phyloP scores from a whole-genome alignment of 257 asterid genomes.

The Jasminum sambac region DNA sequence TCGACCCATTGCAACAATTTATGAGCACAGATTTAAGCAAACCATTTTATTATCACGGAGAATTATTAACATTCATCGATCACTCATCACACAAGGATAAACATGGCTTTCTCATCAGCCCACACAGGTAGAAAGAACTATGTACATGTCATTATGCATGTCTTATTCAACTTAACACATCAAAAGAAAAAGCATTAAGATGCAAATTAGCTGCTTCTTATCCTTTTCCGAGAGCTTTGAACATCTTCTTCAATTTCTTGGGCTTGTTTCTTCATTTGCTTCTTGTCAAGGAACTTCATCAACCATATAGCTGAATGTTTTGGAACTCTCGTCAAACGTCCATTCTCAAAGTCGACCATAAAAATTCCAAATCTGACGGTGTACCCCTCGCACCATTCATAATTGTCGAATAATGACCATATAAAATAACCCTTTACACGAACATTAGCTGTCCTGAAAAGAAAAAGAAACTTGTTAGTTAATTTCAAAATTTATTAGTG shows the following conservation, averaged over 20 bases:
- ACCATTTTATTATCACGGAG: too few relatives aligned
- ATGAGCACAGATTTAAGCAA: too few relatives aligned
- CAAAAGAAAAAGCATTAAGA: neutral
- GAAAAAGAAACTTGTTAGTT: too few relatives aligned
- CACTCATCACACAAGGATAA: too few relatives aligned
- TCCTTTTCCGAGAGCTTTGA: neutral
- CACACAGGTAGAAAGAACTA: too few relatives aligned
- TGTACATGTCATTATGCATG: neutral
- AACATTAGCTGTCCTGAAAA: conserved; percentile 31
- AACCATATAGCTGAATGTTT: conserved; percentile 46
- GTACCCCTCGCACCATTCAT: conserved; percentile 46
- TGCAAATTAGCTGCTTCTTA: neutral
- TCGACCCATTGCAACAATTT: too few relatives aligned
- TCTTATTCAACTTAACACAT: neutral
- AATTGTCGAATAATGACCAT: conserved; percentile 58
- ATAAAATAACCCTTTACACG: conserved; percentile 50
- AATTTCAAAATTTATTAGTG: too few relatives aligned
- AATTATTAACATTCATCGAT: too few relatives aligned
- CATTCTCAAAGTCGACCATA: conserved; percentile 34
- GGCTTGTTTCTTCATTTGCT: neutral
- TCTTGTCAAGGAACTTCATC: conserved; percentile 31
- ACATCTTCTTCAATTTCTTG: neutral
- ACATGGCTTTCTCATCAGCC: too few relatives aligned
- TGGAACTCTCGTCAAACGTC: conserved; percentile 34
- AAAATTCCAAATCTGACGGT: conserved; percentile 40